phyloP scores from a whole-genome alignment of 176 grass and related monocot species.

The Lolium rigidum region DNA sequence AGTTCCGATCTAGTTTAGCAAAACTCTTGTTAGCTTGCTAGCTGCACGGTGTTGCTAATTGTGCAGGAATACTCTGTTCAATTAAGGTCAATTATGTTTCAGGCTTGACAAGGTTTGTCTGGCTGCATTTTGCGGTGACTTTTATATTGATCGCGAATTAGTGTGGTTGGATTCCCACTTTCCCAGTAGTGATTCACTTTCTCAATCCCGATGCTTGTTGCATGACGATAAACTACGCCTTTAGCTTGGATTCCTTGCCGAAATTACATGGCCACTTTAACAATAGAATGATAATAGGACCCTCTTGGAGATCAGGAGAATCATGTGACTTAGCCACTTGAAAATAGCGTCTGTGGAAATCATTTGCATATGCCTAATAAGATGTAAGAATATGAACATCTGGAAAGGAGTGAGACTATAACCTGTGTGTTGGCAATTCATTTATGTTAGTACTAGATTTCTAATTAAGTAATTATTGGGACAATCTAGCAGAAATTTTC shows the following conservation, averaged over 20 bases:
- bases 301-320: background rate
- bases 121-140: background rate
- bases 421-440: background rate
- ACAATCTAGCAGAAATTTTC: too few species aligned
- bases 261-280: background rate
- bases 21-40: background rate
- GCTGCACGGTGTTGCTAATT: background rate
- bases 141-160: background rate
- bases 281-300: background rate
- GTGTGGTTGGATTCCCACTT: background rate
- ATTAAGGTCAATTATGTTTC: background rate
- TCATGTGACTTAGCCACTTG: background rate
- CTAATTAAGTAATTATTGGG: background rate
- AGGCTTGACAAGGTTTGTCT: background rate
- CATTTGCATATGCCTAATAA: background rate
- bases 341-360: background rate
- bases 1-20: background rate
- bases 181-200: background rate
- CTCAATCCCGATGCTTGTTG: background rate
- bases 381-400: background rate
- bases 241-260: background rate
- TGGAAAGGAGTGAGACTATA: background rate
- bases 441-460: constrained; percentile 13
- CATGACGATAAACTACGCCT: background rate
- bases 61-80: background rate